Evolutionary conservation across 176 grass and related monocot species (phyloP).

Genomic region (Rhynchospora tenuis): DNA sequence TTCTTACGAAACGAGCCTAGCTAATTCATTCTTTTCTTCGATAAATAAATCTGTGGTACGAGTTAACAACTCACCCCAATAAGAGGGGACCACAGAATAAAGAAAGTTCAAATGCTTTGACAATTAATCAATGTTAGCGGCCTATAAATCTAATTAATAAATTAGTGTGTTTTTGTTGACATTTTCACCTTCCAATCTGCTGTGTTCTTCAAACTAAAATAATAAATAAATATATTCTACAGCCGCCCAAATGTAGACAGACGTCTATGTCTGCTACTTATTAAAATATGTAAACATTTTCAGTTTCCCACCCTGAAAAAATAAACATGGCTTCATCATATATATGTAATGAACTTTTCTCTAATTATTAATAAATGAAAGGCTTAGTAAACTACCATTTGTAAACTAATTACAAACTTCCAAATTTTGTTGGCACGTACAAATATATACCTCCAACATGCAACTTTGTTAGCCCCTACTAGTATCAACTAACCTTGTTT

Average conservation of each 20-base stretch:
- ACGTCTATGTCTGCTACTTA: background rate
- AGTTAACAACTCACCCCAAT: background rate
- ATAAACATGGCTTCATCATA: too few relatives aligned
- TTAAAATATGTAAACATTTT: background rate
- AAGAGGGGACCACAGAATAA: background rate
- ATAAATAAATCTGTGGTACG: background rate
- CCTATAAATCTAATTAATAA: background rate
- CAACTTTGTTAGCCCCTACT: too few relatives aligned
- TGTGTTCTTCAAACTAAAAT: background rate
- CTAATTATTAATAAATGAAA: background rate
- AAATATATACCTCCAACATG: too few relatives aligned
- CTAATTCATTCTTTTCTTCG: too few relatives aligned
- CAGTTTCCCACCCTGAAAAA: too few relatives aligned
- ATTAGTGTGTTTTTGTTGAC: background rate
- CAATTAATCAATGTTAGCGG: background rate
- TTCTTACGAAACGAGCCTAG: too few relatives aligned
- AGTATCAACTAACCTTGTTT: too few relatives aligned
- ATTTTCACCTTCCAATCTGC: background rate
- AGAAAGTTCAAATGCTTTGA: background rate
- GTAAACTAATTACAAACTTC: too few relatives aligned
- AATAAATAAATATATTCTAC: background rate
- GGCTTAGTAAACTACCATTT: too few relatives aligned
- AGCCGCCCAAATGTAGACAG: background rate
- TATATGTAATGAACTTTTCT: background rate
- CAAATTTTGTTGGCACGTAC: too few relatives aligned